phyloP scores from a whole-genome alignment of 306 rosid species.

The Leucaena leucocephala region DNA sequence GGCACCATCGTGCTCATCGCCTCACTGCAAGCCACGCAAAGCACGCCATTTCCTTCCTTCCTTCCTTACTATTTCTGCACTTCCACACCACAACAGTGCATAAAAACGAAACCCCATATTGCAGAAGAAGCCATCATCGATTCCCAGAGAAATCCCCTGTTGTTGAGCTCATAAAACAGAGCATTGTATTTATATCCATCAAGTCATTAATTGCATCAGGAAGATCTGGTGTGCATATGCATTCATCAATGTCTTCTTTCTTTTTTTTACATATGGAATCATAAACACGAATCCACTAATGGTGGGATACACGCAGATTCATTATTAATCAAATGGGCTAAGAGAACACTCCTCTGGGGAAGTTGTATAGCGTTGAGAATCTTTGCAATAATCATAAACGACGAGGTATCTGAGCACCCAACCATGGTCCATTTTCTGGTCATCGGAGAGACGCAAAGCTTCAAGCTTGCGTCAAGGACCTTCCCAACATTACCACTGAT shows the following conservation, averaged over 20 bases:
- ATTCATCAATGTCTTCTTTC: no score
- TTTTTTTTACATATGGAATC: no score
- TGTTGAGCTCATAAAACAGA: not conserved
- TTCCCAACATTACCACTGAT: no score
- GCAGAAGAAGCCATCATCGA: not conserved
- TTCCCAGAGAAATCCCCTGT: not conserved
- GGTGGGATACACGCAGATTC: not conserved
- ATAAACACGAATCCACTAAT: not conserved
- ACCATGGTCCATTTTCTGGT: conserved; percentile 75
- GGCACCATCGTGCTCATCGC: not conserved
- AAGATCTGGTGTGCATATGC: not conserved
- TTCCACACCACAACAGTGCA: not conserved
- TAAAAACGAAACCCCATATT: not conserved
- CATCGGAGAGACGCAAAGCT: conserved; percentile 82
- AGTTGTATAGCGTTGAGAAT: conserved; percentile 58
- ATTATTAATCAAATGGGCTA: conserved; percentile 79
- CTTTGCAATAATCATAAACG: conserved; percentile 84
- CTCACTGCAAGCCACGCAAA: not conserved
- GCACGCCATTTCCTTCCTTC: not conserved
- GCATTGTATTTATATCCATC: not conserved
- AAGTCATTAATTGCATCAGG: not conserved
- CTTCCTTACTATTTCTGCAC: not conserved
- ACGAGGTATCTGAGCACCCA: conserved; percentile 93
- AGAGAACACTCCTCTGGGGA: conserved; percentile 73
- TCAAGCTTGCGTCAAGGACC: not conserved